Base-by-base conservation (phyloP, 495 filamentous ascomycete genomes). In the Hypomontagnella monticulosa region DNA sequence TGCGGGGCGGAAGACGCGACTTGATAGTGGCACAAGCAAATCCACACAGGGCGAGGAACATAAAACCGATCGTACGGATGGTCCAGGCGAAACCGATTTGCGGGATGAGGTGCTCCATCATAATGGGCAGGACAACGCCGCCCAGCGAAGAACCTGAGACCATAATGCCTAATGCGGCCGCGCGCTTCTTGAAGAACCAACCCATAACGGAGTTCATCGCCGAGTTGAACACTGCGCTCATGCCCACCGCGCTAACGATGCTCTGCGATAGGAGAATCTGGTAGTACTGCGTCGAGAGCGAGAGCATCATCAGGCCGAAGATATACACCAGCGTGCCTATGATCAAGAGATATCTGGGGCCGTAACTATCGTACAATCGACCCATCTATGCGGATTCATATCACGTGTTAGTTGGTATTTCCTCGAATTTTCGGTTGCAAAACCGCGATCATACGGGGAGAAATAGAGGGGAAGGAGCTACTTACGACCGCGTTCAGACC, bases 271-370 rank as follows among this genome's bases (percentile, higher is more conserved):
- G 73, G 10, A 90, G 61, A 72, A 89, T 83, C 54, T 91, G 89
- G 65, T 85, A 91, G 74, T 88, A 91, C 69, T 88, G 60, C 10
- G 76, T 81, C 2, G 84, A 82, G 0, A 89, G 73, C 15, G 82
- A 85, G 4, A 89, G 82, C 87, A 93, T 89, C 89, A 92, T 91
- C 6, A 92, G 71, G 4, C 89, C 89, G 59, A 91, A 87, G 52
- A 88, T 77, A 62, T 91, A 88, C 33, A 88, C 65, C 15, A 90
- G 69, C 0, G 83, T 83, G 16, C 89, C 89, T 8, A 75, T 63
- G 5, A 87, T 61, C 1, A 93, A 75, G 11, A 91, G 78, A 56
- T 75, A 87, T 23, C 81, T 78, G 1, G 90, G 90, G 1, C 89
- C 90, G 61, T 88, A 87, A 50, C 80, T 84, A 66, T 95, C 91